Base-by-base conservation (phyloP, 495 filamentous ascomycete genomes). In the Hyaloscypha finlandica region DNA sequence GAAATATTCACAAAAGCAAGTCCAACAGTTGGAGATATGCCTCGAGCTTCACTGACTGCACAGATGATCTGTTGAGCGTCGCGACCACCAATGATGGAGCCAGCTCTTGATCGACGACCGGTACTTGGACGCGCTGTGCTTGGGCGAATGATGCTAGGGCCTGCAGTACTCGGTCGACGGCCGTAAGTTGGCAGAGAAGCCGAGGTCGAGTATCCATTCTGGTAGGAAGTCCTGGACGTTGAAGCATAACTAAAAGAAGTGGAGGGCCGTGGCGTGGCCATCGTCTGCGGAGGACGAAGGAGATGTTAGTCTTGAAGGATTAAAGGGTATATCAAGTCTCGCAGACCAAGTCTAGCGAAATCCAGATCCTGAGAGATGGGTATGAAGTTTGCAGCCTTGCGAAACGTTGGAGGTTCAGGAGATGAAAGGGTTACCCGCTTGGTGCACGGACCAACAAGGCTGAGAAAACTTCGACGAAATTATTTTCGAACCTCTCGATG, bases 1-100 rank as follows among this genome's bases (percentile, higher is more conserved):
- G 89, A 89, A 9, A 96, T 78, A 75, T 98, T 96, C 71, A 99
- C 81, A 68, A 94, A 92, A 19, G 95, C 92, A 59, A 99, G 81
- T 8, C 94, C 96, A 30, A 98, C 89, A n/a, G 87, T 92, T 20
- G 91, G 91, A 58, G 92, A 90, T 33, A 94, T 84, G 14, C 93
- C 92, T 48, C 90, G 89, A 59, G 90, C 92, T 77, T 99, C 95
- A 67, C 90, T 91, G 63, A 97, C 79, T n/a, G 95, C 93, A 73
- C 94, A 98, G 53, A 97, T 80, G 69, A 97, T 87, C 59, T 90
- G 85, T 71, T 96, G 90, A 53, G 79, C 78, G 20, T 86, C 81
- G 33, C 80, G 74, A 22, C 79, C 70, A 62, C 83, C 87, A 52
- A 89, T 75, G 32, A 83, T 84, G 30, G 90, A 89, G 30, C 81